Evolutionary conservation across 2,329 filamentous ascomycete genomes (phyloP).

Genomic region (Botryotinia calthae): DNA sequence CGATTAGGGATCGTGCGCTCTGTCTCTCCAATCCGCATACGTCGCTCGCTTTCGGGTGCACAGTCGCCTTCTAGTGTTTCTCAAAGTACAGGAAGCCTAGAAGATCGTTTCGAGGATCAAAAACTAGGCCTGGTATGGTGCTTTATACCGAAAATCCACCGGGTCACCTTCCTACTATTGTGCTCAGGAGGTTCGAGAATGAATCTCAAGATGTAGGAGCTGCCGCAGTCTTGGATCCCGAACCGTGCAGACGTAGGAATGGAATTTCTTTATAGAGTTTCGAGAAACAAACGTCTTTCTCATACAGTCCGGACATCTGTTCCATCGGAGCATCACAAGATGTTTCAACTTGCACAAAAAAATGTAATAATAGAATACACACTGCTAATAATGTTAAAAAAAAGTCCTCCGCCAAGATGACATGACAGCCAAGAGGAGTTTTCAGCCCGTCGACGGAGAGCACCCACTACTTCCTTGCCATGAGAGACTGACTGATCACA

Average conservation of each 20-base stretch:
- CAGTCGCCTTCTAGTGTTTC: constrained; percentile 5
- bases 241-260: background rate
- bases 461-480: background rate
- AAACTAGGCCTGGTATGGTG: background rate
- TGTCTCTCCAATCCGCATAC: background rate
- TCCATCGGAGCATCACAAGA: background rate
- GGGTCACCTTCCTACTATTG: background rate
- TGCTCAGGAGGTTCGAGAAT: background rate
- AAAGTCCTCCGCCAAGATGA: background rate
- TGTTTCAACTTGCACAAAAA: constrained; percentile 5
- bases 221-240: background rate
- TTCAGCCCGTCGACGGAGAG: background rate
- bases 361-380: background rate
- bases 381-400: background rate
- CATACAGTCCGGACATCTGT: background rate
- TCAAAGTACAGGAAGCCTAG: background rate
- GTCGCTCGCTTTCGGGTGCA: background rate
- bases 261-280: background rate
- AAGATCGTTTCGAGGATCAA: constrained; percentile 1
- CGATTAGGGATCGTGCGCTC: background rate
- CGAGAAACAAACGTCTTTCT: background rate
- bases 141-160: background rate
- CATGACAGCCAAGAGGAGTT: background rate
- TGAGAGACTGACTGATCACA: background rate
- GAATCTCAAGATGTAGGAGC: background rate